Evolutionary conservation across 441 rosid species (phyloP), one percentile per base, ranked within the genome.

Genomic region (Croton setiger): DNA sequence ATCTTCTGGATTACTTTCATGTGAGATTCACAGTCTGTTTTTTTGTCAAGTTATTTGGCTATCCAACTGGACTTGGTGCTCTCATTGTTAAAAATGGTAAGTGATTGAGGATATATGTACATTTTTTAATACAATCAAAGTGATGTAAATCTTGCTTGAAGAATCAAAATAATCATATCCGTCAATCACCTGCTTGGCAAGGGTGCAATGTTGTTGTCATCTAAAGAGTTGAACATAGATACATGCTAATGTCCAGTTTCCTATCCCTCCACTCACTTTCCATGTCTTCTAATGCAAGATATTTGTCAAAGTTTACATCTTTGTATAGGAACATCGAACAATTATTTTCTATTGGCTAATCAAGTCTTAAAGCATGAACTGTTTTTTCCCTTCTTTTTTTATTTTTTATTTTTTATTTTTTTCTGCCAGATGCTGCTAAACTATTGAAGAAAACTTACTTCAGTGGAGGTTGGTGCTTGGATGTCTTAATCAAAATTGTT

Each of bases 1-100:
- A 27, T 58, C 47, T 47, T 17, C 35, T 3, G 14, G 33, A 47
- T 52, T 15, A 53, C 44, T 14, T 52, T 55, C 44, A 65, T 72
- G 51, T 63, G 23, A 63, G 60, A 63, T 64, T 79, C 53, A 78
- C 71, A n/a, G 70, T 75, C 73, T 74, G 31, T 77, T 37, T 69
- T 74, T 66, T 78, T 65, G 45, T 84, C 77, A 60, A 94, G 99
- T 74, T 94, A 77, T 92, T 94, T 83, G 99, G 99, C 71, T 94
- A 94, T 83, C 99, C 99, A 75, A 94, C 99, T 75, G 99, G 99
- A 76, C 90, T 92, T 73, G 99, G 99, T 67, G 99, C 99, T 80
- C 99, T 94, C 66, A 79, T 94, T 74, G 79, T 88, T 64, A 82
- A 79, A 66, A 87, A 87, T 73, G 97, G 99, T 92, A 81, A 75